Base-by-base conservation (phyloP, 345 rosid genomes). In the Populus euphratica region DNA sequence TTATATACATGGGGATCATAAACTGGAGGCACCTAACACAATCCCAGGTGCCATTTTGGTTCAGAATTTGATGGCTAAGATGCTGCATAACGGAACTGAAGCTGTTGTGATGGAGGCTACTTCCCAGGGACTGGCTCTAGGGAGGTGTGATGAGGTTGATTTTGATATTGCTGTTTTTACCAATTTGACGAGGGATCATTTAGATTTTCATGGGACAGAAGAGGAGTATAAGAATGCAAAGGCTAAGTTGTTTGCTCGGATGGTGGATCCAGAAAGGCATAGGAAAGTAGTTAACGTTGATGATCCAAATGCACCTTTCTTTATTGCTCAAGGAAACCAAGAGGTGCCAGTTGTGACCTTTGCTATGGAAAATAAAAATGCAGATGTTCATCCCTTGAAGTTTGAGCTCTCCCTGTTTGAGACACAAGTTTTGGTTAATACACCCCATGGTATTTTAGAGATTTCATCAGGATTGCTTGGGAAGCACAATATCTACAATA, bases 61-160 rank as follows among this genome's bases (percentile, higher is more conserved):
- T 85, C 99, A 95, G 85, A 90, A 91, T 78, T 86, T 89, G 90
- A 93, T 93, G 94, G 99, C 98, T 72, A 95, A 92, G 91, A 93
- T 95, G 98, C 83, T 91, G 66, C 91, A 90, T 78, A 95, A 93
- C 72, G 98, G 98, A 77, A 92, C 94, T 62, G 99, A 95, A 84
- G 89, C 97, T 31, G 85, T 90, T 68, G 96, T 93, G 61, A 88
- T 93, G 94, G 99, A 93, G 87, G 89, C 94, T 62, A 90, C 97
- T 84, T 88, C 93, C 62, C 88, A 90, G 62, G 92, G 85, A 54
- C 86, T 93, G 75, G 91, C 94, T 68, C 73, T 78, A 76, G 96
- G 92, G 81, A 90, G 90, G 79, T 90, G 92, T 72, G 77, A 85
- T 70, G 97, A 95, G 84, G 88, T 95, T 39, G 96, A 95, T 83